Percentiles rank a stretch among this genome's conserved stretches.
phyloP scores from a whole-genome alignment of 225 moss, liverwort and hornwort species.

The Physcomitrellopsis africana region DNA sequence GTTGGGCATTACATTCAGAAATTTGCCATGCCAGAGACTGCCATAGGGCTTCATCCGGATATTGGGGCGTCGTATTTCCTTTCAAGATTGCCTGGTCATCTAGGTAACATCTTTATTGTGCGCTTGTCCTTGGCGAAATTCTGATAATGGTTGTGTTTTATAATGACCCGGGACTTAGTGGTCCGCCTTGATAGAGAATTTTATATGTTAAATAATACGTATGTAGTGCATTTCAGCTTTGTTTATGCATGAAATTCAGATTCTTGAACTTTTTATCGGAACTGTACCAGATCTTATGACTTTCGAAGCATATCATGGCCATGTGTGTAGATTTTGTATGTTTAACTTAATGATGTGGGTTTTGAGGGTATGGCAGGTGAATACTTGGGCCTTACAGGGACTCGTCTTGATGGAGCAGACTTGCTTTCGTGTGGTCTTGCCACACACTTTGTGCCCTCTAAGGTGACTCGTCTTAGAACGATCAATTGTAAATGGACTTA shows the following conservation, averaged over 20 bases:
- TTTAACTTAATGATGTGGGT: not conserved
- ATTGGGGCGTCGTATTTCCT: constrained; percentile 96
- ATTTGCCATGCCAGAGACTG: constrained; percentile 99
- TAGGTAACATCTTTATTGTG: constrained; percentile 50
- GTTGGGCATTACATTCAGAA: constrained; percentile 46
- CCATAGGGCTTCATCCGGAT: constrained; percentile 95
- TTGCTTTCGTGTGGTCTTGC: constrained; percentile 90
- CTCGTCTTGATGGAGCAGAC: constrained; percentile 96
- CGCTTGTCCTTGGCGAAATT: not conserved
- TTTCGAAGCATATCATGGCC: not conserved
- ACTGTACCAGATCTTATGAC: constrained; percentile 16
- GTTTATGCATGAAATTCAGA: constrained; percentile 8
- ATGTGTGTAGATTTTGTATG: not conserved
- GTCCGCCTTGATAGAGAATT: not conserved
- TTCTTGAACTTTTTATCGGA: constrained; percentile 2
- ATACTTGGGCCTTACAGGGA: constrained; percentile 88
- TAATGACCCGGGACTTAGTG: not conserved
- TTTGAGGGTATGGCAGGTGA: constrained; percentile 63
- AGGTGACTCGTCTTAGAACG: constrained; percentile 40
- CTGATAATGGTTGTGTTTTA: too few species aligned
- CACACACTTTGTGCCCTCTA: constrained; percentile 96
- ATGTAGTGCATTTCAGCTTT: not conserved
- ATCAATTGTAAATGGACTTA: too few species aligned
- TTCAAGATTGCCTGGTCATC: constrained; percentile 83
- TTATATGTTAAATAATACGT: too few species aligned